These are phyloP conservation scores for Yarrowia yakushimensis DNA, from an alignment of 805 yeast species.

Conservation along the genomic window DNA sequence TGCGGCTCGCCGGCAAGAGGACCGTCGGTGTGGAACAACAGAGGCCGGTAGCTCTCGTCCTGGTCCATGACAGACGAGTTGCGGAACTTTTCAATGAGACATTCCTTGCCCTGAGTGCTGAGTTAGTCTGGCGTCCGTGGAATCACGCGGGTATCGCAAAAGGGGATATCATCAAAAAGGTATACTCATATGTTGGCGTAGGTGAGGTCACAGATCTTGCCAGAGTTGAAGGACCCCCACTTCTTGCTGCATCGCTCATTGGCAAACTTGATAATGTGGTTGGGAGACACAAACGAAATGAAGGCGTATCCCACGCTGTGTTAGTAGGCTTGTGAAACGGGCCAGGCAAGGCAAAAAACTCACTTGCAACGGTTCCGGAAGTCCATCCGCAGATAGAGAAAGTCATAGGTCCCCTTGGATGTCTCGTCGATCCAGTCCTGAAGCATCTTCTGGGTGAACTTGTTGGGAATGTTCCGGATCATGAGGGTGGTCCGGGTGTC, in stretches of 20 bases:
- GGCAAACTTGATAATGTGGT: constrained; percentile 46
- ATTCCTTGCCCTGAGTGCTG: constrained; percentile 44
- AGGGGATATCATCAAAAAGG: background rate
- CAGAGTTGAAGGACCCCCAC: constrained; percentile 49
- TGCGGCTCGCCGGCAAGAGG: constrained; percentile 43
- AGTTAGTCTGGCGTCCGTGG: background rate
- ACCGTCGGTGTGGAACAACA: constrained; percentile 47
- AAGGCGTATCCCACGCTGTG: constrained; percentile 51
- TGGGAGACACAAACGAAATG: constrained; percentile 47
- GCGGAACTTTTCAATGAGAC: constrained; percentile 48
- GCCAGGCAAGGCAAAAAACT: constrained; percentile 27
- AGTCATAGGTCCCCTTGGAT: constrained; percentile 41
- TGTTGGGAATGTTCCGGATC: constrained; percentile 55
- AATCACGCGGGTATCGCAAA: background rate
- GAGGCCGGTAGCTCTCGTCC: constrained; percentile 45
- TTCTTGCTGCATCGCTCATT: constrained; percentile 46
- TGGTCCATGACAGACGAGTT: constrained; percentile 50
- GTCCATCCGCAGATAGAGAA: constrained; percentile 50
- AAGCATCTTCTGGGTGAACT: constrained; percentile 46
- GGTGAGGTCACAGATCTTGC: constrained; percentile 49
- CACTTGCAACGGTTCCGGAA: constrained; percentile 49
- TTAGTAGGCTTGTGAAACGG: too few species aligned
- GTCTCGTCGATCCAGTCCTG: constrained; percentile 48
- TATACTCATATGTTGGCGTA: constrained; percentile 46
- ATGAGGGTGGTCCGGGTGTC: constrained; percentile 50